A percentile compares a stretch with the other conserved stretches of the same genome.
Evolutionary conservation across 2,329 filamentous ascomycete species (phyloP).

Genomic region (Penicillium capsulatum): DNA sequence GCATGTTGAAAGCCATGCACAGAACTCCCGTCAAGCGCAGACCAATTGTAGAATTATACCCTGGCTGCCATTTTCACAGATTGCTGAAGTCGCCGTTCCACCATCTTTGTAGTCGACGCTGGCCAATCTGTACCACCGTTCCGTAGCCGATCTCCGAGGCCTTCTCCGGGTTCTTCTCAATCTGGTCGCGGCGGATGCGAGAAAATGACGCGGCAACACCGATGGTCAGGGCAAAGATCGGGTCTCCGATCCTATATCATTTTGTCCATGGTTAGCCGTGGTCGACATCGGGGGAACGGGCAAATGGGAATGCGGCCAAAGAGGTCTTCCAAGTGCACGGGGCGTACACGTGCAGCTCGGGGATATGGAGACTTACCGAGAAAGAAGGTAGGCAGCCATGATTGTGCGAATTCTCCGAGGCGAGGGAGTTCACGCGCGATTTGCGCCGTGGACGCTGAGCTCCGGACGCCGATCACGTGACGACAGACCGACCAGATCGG

Average conservation of each 20-base stretch:
- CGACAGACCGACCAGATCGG: too few relatives aligned
- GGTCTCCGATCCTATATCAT: conserved; percentile 47
- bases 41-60: background rate
- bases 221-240: conserved; percentile 51
- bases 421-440: too few relatives aligned
- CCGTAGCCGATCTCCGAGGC: conserved; percentile 33
- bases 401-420: background rate
- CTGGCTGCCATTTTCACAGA: conserved; percentile 15
- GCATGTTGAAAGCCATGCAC: background rate
- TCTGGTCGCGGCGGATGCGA: conserved; percentile 54
- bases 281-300: background rate
- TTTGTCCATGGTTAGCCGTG: background rate
- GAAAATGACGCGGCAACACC: conserved; percentile 50
- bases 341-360: background rate
- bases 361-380: conserved; percentile 4
- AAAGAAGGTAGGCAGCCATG: conserved; percentile 10
- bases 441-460: too few relatives aligned
- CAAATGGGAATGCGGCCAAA: background rate
- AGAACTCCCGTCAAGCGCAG: too few relatives aligned
- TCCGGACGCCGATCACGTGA: too few relatives aligned
- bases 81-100: conserved; percentile 39
- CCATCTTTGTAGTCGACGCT: conserved; percentile 35
- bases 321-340: background rate
- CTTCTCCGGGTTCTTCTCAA: conserved; percentile 42
- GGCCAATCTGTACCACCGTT: conserved; percentile 29